Evolutionary conservation across 1,284 basidiomycete species (phyloP).

Genomic region (Taiwanofungus camphoratus): DNA sequence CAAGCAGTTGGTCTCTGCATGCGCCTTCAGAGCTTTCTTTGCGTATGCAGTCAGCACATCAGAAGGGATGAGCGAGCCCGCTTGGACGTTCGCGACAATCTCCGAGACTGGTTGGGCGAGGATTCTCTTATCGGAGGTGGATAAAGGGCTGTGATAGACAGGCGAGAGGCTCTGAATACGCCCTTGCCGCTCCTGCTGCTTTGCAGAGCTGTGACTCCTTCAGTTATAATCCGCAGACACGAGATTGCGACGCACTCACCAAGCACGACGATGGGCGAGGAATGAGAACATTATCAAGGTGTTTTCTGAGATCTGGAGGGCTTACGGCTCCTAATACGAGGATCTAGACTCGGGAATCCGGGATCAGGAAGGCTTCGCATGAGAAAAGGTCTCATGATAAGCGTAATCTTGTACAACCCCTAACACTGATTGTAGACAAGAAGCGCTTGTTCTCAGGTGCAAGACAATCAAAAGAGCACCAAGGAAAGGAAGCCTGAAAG

Average conservation of each 20-base stretch:
- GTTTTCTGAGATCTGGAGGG: too few species aligned
- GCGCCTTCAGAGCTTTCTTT: constrained; percentile 48
- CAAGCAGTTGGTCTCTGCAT: constrained; percentile 50
- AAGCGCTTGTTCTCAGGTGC: too few species aligned
- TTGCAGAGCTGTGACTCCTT: constrained; percentile 24
- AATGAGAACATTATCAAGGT: constrained; percentile 23
- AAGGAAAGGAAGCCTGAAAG: too few species aligned
- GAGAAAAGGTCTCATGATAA: too few species aligned
- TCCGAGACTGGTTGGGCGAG: constrained; percentile 35
- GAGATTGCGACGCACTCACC: constrained; percentile 20
- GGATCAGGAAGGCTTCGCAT: too few species aligned
- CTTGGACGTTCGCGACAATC: constrained; percentile 36
- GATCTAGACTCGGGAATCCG: too few species aligned
- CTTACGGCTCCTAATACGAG: too few species aligned
- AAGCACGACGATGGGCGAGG: constrained; percentile 28
- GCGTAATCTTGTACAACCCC: too few species aligned
- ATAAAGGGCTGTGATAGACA: constrained; percentile 36
- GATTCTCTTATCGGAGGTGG: constrained; percentile 33
- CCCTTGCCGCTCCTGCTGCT: constrained; percentile 41
- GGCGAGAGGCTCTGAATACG: constrained; percentile 36
- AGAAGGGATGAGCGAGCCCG: constrained; percentile 33
- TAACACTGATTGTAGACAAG: too few species aligned
- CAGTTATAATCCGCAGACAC: background rate
- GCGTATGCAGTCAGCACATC: constrained; percentile 43
- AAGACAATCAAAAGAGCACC: too few species aligned